These are phyloP conservation scores for Torulaspora franciscae DNA, from an alignment of 805 yeast species.

Conservation along the genomic window DNA sequence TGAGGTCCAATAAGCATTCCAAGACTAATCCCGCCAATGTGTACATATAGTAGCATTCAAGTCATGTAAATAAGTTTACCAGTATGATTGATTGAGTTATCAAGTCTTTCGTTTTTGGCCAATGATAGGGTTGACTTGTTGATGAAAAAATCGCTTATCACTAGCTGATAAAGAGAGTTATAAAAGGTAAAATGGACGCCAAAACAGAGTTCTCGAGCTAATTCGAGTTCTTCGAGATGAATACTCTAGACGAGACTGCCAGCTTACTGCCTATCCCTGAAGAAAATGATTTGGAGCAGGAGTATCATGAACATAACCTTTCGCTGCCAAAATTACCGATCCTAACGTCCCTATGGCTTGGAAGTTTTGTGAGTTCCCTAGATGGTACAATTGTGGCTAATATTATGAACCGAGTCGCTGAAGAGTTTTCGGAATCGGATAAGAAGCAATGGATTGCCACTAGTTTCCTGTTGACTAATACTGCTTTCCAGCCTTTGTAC, in stretches of 20 bases:
- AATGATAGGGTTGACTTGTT: not conserved
- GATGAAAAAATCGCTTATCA: not conserved
- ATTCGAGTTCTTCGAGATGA: constrained; percentile 9
- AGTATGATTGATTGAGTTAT: not conserved
- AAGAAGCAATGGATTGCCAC: constrained; percentile 63
- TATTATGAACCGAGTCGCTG: constrained; percentile 45
- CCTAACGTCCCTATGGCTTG: constrained; percentile 42
- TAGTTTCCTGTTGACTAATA: constrained; percentile 55
- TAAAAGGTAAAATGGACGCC: not conserved
- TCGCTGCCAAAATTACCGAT: constrained; percentile 32
- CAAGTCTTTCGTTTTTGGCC: not conserved
- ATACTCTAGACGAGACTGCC: constrained; percentile 20
- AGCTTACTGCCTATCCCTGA: constrained; percentile 12
- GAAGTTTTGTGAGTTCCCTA: constrained; percentile 43
- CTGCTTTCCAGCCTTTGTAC: constrained; percentile 63
- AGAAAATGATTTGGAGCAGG: constrained; percentile 20
- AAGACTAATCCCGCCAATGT: not conserved
- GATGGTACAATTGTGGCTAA: constrained; percentile 48
- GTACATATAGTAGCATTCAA: constrained; percentile 4
- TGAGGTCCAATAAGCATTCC: not conserved
- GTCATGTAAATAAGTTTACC: constrained; percentile 4
- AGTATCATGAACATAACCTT: constrained; percentile 28
- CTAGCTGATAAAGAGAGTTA: not conserved
- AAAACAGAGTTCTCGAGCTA: not conserved
- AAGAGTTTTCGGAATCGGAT: constrained; percentile 46